Evolutionary conservation across 2,329 filamentous ascomycete genomes (phyloP).

Genomic region (Fusarium stilboides): DNA sequence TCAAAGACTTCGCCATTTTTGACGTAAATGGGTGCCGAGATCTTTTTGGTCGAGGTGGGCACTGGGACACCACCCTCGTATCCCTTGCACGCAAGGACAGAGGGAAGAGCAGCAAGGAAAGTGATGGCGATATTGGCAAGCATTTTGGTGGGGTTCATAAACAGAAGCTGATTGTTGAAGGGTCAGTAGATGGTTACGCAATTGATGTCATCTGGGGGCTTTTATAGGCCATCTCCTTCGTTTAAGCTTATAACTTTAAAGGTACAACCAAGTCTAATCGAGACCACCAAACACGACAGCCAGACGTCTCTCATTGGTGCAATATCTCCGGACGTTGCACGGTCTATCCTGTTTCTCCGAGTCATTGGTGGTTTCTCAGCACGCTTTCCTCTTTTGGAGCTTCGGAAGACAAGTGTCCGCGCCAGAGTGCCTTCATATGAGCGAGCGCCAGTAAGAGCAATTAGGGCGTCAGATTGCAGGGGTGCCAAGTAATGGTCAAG

Average conservation of each 20-base stretch:
- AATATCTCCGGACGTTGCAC: too few species aligned
- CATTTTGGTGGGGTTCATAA: neutral
- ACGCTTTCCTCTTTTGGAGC: too few species aligned
- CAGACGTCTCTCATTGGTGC: neutral
- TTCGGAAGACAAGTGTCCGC: too few species aligned
- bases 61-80: conserved; percentile 49
- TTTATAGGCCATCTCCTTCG: neutral
- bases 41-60: conserved; percentile 44
- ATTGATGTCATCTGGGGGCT: neutral
- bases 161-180: neutral
- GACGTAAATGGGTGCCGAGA: conserved; percentile 50
- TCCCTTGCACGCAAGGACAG: conserved; percentile 49
- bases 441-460: too few species aligned
- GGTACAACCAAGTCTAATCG: neutral
- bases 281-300: neutral
- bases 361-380: too few species aligned
- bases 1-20: conserved; percentile 48
- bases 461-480: too few species aligned
- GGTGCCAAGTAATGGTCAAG: too few species aligned
- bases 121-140: neutral
- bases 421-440: too few species aligned
- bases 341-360: too few species aligned
- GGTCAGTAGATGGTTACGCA: too few species aligned
- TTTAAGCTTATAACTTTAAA: neutral
- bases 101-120: neutral